Base-by-base conservation (phyloP, 2,329 filamentous ascomycete genomes). In the Alternaria sp. region DNA sequence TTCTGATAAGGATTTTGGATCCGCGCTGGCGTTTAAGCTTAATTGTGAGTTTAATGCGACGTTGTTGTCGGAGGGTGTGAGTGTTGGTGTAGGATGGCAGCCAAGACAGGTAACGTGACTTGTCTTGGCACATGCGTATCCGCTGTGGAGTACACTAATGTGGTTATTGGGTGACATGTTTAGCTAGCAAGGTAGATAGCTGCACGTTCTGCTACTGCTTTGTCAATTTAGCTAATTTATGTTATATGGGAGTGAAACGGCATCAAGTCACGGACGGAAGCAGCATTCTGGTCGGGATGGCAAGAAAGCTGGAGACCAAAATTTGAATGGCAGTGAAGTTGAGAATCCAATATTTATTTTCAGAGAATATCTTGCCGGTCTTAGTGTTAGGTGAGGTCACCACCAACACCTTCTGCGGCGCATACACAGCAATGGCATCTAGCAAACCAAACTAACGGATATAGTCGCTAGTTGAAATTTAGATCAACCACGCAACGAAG, bases 401-500 rank as follows among this genome's bases (percentile, higher is more conserved):
- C 23, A 13, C 28, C 54, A n/a, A 32, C 23, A 40, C 30, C 45
- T 19, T 32, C 49, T 21, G 21, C 59, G 49, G 50, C 23, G 57
- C 30, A 52, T 8, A 11, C 47, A 59, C 19, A 46, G n/a, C 15
- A 26, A 46, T 30, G 21, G 30, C 30, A 52, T 51, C 26, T 25
- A 32, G 52, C 21, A 32, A 28, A 30, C 15, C 30, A 32, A 28
- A 25, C 15, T 21, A 64, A 66, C 21, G 50, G 44, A 28, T 9
- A 12, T 40, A 26, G 9, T 19, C 25, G 32, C 47, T 10, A 3
- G 7, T 17, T 12, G 19, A 5, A 47, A 30, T 61, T 74, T 85
- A 90, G 72, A 90, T 88, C 67, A 90, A 75, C 88, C 88, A 90
- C 6, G 86, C 79, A 19, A 90, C 74, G 72, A 87, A 90, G 2